Percentiles rank a stretch among this genome's conserved stretches.
phyloP scores from a whole-genome alignment of 345 rosid species.

The Noccaea caerulescens region DNA sequence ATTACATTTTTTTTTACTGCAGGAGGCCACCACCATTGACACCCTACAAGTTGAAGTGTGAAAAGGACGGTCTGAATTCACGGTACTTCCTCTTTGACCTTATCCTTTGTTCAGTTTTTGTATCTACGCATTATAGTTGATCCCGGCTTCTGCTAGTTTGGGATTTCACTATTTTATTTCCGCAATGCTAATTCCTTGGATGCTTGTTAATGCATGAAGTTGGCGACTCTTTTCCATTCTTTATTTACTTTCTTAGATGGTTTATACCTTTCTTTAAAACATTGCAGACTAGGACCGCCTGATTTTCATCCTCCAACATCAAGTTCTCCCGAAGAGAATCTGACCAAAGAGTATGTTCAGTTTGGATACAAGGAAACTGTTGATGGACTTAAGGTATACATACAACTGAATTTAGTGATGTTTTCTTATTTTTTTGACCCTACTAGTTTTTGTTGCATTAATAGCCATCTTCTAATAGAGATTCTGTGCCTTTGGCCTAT shows the following conservation, averaged over 20 bases:
- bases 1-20: constrained; percentile 38
- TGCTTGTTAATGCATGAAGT: constrained; percentile 29
- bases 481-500: constrained; percentile 38
- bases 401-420: constrained; percentile 14
- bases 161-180: constrained; percentile 20
- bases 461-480: constrained; percentile 30
- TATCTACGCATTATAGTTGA: not conserved
- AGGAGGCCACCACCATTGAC: constrained; percentile 74
- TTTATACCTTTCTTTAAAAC: constrained; percentile 30
- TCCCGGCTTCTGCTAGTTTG: constrained; percentile 6
- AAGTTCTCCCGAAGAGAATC: constrained; percentile 90
- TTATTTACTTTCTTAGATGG: constrained; percentile 26
- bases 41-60: constrained; percentile 93
- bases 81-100: constrained; percentile 55
- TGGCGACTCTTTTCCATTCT: constrained; percentile 27
- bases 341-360: constrained; percentile 77
- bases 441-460: constrained; percentile 17
- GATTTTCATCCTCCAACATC: constrained; percentile 92
- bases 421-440: constrained; percentile 8
- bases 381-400: constrained; percentile 90
- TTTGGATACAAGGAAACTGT: constrained; percentile 90
- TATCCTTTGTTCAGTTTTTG: constrained; percentile 12
- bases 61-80: constrained; percentile 82
- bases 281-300: constrained; percentile 88
- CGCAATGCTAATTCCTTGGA: constrained; percentile 23